These are phyloP conservation scores for Arabidopsis hybrid DNA, from an alignment of 441 rosid genomes.

Conservation along the genomic window DNA sequence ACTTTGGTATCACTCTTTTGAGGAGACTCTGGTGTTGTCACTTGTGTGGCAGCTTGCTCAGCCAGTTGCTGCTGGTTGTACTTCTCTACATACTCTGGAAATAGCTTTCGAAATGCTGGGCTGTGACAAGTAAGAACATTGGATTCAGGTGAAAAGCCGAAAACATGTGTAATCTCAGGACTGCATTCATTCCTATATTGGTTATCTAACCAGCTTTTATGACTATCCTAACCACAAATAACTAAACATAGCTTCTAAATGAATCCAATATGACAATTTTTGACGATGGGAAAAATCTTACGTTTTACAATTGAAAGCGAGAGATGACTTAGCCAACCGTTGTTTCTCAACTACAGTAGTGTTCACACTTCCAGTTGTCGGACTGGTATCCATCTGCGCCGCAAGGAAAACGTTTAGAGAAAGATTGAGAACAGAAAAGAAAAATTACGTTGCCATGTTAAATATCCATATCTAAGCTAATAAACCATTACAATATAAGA, in stretches of 20 bases:
- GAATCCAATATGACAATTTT: not conserved
- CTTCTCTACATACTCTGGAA: conserved; percentile 94
- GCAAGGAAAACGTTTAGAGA: conserved; percentile 15
- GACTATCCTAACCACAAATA: not conserved
- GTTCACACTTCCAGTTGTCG: conserved; percentile 96
- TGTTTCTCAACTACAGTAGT: conserved; percentile 83
- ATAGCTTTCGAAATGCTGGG: conserved; percentile 82
- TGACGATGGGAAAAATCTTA: conserved; percentile 52
- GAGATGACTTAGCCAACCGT: conserved; percentile 87
- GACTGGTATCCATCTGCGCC: conserved; percentile 92
- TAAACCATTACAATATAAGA: conserved; percentile 27
- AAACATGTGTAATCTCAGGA: conserved; percentile 7
- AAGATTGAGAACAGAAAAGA: conserved; percentile 3
- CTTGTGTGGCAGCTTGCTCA: conserved; percentile 58
- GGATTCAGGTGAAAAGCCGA: conserved; percentile 1
- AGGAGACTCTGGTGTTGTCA: conserved; percentile 46
- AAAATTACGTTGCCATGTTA: conserved; percentile 57
- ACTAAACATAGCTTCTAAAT: not conserved
- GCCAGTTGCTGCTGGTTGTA: conserved; percentile 69
- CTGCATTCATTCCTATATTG: not conserved
- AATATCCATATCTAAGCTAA: conserved; percentile 16
- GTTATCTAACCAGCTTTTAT: conserved; percentile 1
- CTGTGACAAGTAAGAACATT: conserved; percentile 52
- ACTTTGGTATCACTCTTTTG: conserved; percentile 51
- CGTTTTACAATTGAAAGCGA: conserved; percentile 96